Conservation (phyloP, 2,329 filamentous ascomycete genomes). For the Colletotrichum gloeosporioides region DNA sequence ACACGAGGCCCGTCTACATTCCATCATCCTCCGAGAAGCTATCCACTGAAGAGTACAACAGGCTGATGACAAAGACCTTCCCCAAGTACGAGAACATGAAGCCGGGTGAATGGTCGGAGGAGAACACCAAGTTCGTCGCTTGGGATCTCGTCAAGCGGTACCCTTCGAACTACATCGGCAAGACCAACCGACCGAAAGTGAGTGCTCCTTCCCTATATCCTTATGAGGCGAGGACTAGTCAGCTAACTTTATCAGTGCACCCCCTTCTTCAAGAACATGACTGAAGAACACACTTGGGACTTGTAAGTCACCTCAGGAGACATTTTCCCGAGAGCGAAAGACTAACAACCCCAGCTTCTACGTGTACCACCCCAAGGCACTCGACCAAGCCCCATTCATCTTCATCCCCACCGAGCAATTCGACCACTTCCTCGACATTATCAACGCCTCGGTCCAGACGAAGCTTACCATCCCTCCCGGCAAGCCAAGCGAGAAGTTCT, state of each 20-base stretch:
- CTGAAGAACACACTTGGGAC: conserved; percentile 72
- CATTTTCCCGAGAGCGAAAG: neutral
- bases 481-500: conserved; percentile 58
- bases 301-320: conserved; percentile 63
- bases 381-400: conserved; percentile 60
- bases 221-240: neutral
- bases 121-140: conserved; percentile 47
- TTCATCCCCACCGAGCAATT: conserved; percentile 74
- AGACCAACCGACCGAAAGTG: conserved; percentile 54
- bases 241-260: conserved; percentile 33
- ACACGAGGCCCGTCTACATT: neutral
- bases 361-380: conserved; percentile 56
- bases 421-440: conserved; percentile 63
- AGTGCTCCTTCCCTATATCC: conserved; percentile 20
- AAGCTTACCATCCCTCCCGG: conserved; percentile 63
- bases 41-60: neutral
- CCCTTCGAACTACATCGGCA: conserved; percentile 63
- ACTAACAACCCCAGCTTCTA: conserved; percentile 63
- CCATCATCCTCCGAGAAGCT: conserved; percentile 9
- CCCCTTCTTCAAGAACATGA: conserved; percentile 62
- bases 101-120: conserved; percentile 25
- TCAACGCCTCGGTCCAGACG: conserved; percentile 65
- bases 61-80: conserved; percentile 4
- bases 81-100: conserved; percentile 8
- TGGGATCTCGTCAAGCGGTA: conserved; percentile 63